Base-by-base conservation (phyloP, 169 alveolate genomes). In the Plasmodium relictum region DNA sequence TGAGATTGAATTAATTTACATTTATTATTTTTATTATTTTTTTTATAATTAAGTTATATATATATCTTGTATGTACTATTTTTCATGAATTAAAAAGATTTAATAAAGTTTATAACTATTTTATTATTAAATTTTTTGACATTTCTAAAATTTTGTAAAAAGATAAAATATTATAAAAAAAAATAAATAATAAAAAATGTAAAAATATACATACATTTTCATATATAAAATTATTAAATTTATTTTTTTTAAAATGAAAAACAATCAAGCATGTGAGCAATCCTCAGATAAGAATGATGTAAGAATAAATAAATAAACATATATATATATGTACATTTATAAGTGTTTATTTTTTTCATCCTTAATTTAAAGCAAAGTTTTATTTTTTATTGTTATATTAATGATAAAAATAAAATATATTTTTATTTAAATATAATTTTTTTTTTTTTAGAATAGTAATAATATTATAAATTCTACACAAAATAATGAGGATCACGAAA, bases 221-320 rank as follows among this genome's bases (percentile, higher is more conserved):
- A 69, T 18, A 6, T 44, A 73, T 61, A 54, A 54, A 16, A 16
- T 54, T 54, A 22, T 54, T 54, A 54, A 54, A 54, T 58, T 16
- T 78, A n/a, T 26, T 45, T 72, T 31, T n/a, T 48, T 58, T 78
- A 70, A 62, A 54, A 78, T 78, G 89, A 58, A 61, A 42, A 42
- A 78, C 39, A 65, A 78, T 78, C 78, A n/a, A 50, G 63, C 70
- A n/a, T n/a, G 12, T 59, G 88, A 78, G 31, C 70, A 78, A 18
- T 41, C 70, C 56, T 26, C 78, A 52, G 89, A 78, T 78, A 52
- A 56, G 61, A 78, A 48, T 42, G 59, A 39, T 22, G 88, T 73
- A 73, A 66, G 74, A 3, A 61, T 20, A 42, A 10, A 18, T 8
- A 59, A 20, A 16, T 24, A 59, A 16, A 58, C 16, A 56, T 58